These are phyloP conservation scores for Pouteria glomerata DNA, from an alignment of 148 eudicot genomes.

Conservation along the genomic window DNA sequence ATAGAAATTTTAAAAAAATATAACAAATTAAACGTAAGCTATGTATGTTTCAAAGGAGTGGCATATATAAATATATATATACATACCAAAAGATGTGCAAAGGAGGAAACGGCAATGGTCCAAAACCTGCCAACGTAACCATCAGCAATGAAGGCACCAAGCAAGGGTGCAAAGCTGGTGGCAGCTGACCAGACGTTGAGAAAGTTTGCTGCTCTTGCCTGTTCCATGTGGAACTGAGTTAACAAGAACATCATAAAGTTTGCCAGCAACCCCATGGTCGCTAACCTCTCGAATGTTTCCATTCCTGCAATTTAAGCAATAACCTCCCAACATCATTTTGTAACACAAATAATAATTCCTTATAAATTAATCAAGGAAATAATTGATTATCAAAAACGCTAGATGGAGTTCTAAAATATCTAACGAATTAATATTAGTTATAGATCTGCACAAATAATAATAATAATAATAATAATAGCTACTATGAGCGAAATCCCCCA, in stretches of 20 bases:
- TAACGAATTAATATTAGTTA: no score
- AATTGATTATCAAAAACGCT: background rate
- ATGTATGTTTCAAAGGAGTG: no score
- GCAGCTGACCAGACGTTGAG: conserved; percentile 45
- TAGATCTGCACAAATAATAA: no score
- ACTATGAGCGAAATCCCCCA: no score
- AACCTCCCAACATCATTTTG: no score
- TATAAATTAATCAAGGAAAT: background rate
- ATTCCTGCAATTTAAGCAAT: conserved; percentile 49
- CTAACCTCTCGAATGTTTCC: conserved; percentile 76
- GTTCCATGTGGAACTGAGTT: conserved; percentile 59
- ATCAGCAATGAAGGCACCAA: conserved; percentile 70
- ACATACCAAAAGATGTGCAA: conserved; percentile 44
- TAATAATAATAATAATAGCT: no score
- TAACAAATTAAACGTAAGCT: background rate
- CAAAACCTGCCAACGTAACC: conserved; percentile 61
- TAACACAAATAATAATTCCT: no score
- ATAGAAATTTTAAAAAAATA: no score
- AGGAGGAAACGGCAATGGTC: conserved; percentile 45
- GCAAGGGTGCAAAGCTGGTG: conserved; percentile 53
- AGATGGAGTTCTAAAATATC: no score
- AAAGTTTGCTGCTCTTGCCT: conserved; percentile 54
- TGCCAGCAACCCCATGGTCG: conserved; percentile 55
- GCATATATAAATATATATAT: background rate
- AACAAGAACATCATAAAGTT: conserved; percentile 63